A percentile compares a stretch with the other conserved stretches of the same genome.
These are phyloP conservation scores for Camellia sinensis DNA, from an alignment of 148 eudicot genomes.

Conservation along the genomic window DNA sequence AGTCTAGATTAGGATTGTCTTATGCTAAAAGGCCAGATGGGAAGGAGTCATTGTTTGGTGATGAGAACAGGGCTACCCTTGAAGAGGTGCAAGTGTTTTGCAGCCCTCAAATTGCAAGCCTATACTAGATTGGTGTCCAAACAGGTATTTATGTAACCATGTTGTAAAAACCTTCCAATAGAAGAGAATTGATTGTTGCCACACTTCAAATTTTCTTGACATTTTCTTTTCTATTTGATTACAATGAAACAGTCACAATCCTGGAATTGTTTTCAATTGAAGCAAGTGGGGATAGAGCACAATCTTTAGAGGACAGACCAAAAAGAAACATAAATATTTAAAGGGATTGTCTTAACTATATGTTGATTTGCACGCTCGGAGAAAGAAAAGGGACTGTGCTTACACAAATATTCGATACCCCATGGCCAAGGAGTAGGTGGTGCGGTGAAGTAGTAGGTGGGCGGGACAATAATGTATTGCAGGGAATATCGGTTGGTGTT, in stretches of 20 bases:
- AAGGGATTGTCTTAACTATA: neutral
- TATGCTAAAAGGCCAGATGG: slow-evolving; percentile 87
- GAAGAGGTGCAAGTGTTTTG: slow-evolving; percentile 81
- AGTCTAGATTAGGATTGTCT: slow-evolving; percentile 79
- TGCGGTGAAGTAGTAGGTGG: slow-evolving; percentile 16
- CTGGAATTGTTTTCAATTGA: neutral
- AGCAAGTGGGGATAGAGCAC: slow-evolving; percentile 16
- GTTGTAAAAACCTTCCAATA: neutral
- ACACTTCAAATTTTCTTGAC: too few relatives aligned
- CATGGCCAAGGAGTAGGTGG: slow-evolving; percentile 31
- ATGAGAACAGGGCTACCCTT: slow-evolving; percentile 55
- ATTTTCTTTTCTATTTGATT: too few relatives aligned
- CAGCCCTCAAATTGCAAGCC: slow-evolving; percentile 73
- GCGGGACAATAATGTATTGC: slow-evolving; percentile 24
- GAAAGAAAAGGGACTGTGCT: slow-evolving; percentile 11
- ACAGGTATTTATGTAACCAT: neutral
- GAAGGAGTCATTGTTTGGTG: slow-evolving; percentile 76
- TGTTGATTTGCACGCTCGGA: neutral
- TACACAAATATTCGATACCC: slow-evolving; percentile 30
- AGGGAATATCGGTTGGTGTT: slow-evolving; percentile 26
- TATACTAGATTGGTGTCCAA: slow-evolving; percentile 39
- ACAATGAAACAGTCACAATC: slow-evolving; percentile 5
- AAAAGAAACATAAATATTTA: slow-evolving; percentile 13
- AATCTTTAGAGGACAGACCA: slow-evolving; percentile 17
- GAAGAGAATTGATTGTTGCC: neutral